Percentiles rank a stretch among this genome's conserved stretches.
Conservation (phyloP, 2,329 filamentous ascomycete species). For the Cladosporium halotolerans region DNA sequence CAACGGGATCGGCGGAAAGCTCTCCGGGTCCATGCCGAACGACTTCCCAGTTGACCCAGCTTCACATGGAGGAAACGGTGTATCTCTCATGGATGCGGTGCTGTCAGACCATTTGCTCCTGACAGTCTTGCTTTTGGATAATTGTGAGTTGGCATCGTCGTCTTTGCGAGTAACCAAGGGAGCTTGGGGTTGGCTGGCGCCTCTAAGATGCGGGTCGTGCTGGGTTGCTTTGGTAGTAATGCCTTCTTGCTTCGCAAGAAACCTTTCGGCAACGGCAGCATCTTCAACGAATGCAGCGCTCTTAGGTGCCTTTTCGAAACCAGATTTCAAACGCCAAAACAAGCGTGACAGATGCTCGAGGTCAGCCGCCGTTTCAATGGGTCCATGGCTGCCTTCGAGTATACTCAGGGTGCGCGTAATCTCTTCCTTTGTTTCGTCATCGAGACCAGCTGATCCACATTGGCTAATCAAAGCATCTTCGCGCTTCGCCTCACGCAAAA, state of each 20-base stretch:
- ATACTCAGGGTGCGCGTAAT: constrained; percentile 18
- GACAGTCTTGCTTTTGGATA: constrained; percentile 6
- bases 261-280: constrained; percentile 14
- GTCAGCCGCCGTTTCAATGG: constrained; percentile 12
- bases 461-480: constrained; percentile 14
- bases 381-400: constrained; percentile 20
- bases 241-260: constrained; percentile 7
- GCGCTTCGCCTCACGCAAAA: constrained; percentile 14
- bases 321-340: constrained; percentile 17
- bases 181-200: neutral
- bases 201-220: neutral
- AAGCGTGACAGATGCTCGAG: constrained; percentile 14
- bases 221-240: too few relatives aligned
- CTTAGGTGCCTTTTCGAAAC: constrained; percentile 13
- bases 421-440: constrained; percentile 14
- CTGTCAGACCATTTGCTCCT: constrained; percentile 26
- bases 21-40: neutral
- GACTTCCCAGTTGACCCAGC: neutral
- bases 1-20: neutral
- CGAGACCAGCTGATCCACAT: constrained; percentile 5
- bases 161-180: neutral
- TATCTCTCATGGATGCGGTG: constrained; percentile 18
- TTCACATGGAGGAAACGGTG: neutral
- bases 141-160: constrained; percentile 2
- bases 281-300: constrained; percentile 13